Conservation (phyloP, 768 basidiomycete genomes). For the Lyophyllum shimeji region DNA sequence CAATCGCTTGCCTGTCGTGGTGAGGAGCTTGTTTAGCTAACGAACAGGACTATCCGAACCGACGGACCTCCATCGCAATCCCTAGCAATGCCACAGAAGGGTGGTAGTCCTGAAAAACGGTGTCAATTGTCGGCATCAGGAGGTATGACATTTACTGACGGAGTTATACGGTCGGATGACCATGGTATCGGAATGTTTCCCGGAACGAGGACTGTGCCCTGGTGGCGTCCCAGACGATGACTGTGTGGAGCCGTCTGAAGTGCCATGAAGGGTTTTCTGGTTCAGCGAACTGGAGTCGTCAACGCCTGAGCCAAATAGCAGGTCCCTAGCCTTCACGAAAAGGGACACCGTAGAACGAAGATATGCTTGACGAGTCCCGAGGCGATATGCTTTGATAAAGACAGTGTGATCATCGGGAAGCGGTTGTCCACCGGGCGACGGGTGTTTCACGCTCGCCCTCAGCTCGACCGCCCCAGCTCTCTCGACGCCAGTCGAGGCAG, state of each 20-base stretch:
- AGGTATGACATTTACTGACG: neutral
- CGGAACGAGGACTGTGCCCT: neutral
- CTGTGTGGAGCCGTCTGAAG: neutral
- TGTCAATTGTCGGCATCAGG: neutral
- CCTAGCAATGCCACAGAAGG: conserved; percentile 12
- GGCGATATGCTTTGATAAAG: conserved; percentile 15
- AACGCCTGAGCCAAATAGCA: neutral
- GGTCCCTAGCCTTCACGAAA: neutral
- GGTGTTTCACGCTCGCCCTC: conserved; percentile 6
- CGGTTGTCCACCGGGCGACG: neutral
- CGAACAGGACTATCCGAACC: neutral
- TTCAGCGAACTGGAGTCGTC: neutral
- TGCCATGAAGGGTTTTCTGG: neutral
- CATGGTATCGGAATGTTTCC: neutral
- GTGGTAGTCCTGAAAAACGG: conserved; percentile 14
- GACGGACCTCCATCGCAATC: conserved; percentile 10
- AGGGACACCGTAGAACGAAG: neutral
- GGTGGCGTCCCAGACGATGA: neutral
- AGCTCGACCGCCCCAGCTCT: conserved; percentile 7
- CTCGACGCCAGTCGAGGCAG: neutral
- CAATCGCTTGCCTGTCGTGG: neutral
- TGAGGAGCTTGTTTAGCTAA: neutral
- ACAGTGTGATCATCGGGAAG: conserved; percentile 14
- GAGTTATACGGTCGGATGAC: neutral
- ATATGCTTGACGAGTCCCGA: conserved; percentile 7